Percentiles rank a stretch among this genome's conserved stretches.
Evolutionary conservation across 139 green algal genomes (phyloP).

Genomic region (Medakamo hakoo): DNA sequence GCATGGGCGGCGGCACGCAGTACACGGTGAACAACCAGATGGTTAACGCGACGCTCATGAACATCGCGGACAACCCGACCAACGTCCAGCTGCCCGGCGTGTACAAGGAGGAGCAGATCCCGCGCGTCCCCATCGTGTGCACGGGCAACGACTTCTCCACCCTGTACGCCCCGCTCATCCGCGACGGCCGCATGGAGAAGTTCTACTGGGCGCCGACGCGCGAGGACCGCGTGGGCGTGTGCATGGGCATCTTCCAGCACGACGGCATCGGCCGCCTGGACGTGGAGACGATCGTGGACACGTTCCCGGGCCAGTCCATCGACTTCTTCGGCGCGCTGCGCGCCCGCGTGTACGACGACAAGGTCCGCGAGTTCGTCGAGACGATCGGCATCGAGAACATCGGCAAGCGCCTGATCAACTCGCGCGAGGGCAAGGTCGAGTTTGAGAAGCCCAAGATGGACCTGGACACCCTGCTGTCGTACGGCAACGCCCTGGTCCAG

Average conservation of each 20-base stretch:
- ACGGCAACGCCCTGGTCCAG: conserved; percentile 61
- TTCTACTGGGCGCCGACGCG: conserved; percentile 55
- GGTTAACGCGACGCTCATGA: conserved; percentile 76
- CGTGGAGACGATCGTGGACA: conserved; percentile 51
- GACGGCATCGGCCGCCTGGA: conserved; percentile 53
- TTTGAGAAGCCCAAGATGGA: conserved; percentile 27
- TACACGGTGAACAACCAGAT: conserved; percentile 87
- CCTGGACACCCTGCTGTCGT: conserved; percentile 27
- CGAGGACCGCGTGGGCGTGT: conserved; percentile 48
- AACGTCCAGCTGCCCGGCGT: conserved; percentile 15
- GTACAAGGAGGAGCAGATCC: conserved; percentile 22
- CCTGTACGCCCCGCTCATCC: conserved; percentile 84
- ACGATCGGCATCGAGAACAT: conserved; percentile 16
- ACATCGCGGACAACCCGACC: conserved; percentile 74
- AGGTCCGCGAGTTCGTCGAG: conserved; percentile 60
- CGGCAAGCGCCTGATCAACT: conserved; percentile 72
- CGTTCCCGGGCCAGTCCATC: conserved; percentile 56
- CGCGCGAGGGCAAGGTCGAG: conserved; percentile 28
- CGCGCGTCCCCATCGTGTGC: conserved; percentile 58
- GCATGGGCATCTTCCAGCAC: conserved; percentile 45
- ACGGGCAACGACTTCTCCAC: conserved; percentile 75
- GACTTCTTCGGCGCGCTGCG: conserved; percentile 78
- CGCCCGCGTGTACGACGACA: conserved; percentile 53
- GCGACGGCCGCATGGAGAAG: conserved; percentile 65
- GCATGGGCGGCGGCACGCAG: conserved; percentile 29